Conservation (phyloP, 2,329 filamentous ascomycete genomes). For the Elsinoe australis region DNA sequence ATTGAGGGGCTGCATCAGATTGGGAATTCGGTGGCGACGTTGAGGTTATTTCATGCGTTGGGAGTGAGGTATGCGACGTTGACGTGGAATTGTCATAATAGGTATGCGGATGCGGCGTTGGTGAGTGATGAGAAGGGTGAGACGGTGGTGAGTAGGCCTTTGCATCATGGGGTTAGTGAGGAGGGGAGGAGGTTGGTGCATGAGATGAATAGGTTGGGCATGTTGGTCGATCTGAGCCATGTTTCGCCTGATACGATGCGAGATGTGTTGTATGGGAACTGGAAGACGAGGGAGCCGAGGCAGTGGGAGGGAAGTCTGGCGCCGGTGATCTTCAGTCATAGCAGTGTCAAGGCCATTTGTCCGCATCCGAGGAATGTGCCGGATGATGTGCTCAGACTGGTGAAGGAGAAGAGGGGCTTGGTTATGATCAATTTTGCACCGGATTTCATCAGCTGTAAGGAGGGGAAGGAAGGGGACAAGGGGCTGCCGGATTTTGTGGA, state of each 20-base stretch:
- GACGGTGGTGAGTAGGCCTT: slow-evolving; percentile 42
- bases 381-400: slow-evolving; percentile 69
- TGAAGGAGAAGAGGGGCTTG: slow-evolving; percentile 63
- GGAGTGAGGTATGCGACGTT: slow-evolving; percentile 84
- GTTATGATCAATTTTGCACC: slow-evolving; percentile 90
- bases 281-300: slow-evolving; percentile 40
- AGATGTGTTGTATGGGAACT: slow-evolving; percentile 53
- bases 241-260: slow-evolving; percentile 73
- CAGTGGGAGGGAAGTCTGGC: slow-evolving; percentile 66
- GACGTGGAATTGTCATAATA: slow-evolving; percentile 90
- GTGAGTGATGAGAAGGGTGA: slow-evolving; percentile 42
- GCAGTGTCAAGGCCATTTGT: slow-evolving; percentile 70
- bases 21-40: slow-evolving; percentile 68
- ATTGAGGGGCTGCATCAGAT: slow-evolving; percentile 91
- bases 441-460: slow-evolving; percentile 69
- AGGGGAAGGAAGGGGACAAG: slow-evolving; percentile 44
- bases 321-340: slow-evolving; percentile 84
- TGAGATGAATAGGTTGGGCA: slow-evolving; percentile 91
- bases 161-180: slow-evolving; percentile 65
- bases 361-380: slow-evolving; percentile 87
- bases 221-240: slow-evolving; percentile 88
- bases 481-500: slow-evolving; percentile 63
- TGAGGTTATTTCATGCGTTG: slow-evolving; percentile 67
- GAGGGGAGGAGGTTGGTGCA: slow-evolving; percentile 60
- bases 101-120: slow-evolving; percentile 76